Percentiles rank a stretch among this genome's conserved stretches.
Evolutionary conservation across 805 yeast genomes (phyloP).

Genomic region (Saccharomycopsis olivae): DNA sequence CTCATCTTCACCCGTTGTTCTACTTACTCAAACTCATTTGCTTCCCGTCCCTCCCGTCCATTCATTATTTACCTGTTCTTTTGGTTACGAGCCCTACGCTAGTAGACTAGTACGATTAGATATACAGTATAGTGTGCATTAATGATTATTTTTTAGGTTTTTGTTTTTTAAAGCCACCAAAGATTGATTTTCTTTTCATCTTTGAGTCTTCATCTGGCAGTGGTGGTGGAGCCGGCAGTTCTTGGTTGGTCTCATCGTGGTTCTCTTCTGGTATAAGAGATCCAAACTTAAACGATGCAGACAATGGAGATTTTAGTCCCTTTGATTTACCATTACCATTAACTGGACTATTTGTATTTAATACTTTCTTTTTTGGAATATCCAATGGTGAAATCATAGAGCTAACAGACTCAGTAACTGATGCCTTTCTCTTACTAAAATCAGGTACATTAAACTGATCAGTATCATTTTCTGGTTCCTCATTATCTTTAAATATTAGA

Average conservation of each 20-base stretch:
- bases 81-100: too few relatives aligned
- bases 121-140: too few relatives aligned
- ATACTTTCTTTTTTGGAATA: not conserved
- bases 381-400: not conserved
- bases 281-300: not conserved
- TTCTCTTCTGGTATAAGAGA: too few relatives aligned
- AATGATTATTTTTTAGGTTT: not conserved
- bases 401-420: not conserved
- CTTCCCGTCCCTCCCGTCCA: too few relatives aligned
- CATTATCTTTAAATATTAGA: not conserved
- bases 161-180: constrained; percentile 11
- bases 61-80: too few relatives aligned
- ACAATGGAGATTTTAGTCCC: not conserved
- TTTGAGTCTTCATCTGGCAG: not conserved
- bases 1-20: too few relatives aligned
- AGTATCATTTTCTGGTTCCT: not conserved
- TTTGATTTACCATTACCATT: not conserved
- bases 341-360: not conserved
- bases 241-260: not conserved
- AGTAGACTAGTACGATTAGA: too few relatives aligned
- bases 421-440: not conserved
- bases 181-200: constrained; percentile 12
- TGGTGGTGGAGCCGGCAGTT: too few relatives aligned
- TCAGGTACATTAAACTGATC: not conserved
- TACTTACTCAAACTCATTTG: too few relatives aligned